These are phyloP conservation scores for Chalaropsis thielavioides DNA, from an alignment of 2,329 filamentous ascomycete genomes.

Conservation along the genomic window DNA sequence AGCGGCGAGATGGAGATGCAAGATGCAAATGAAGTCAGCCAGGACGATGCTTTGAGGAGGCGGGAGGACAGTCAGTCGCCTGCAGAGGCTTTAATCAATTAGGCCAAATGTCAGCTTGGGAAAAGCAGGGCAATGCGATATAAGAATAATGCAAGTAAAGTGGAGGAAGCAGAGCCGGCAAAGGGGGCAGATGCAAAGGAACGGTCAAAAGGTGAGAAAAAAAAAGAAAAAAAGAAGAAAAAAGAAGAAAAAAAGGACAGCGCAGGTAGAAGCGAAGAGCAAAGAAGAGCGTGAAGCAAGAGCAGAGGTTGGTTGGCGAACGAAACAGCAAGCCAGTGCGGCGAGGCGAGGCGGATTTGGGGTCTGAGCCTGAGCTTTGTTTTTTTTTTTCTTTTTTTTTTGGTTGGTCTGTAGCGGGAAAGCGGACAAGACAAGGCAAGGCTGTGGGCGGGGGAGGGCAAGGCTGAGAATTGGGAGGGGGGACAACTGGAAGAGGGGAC, in stretches of 20 bases:
- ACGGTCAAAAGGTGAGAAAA: neutral
- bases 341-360: neutral
- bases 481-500: neutral
- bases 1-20: too few relatives aligned
- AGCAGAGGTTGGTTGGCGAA: neutral
- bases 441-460: neutral
- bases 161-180: neutral
- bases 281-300: neutral
- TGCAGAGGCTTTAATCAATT: neutral
- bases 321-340: neutral
- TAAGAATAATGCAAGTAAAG: neutral
- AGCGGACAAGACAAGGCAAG: neutral
- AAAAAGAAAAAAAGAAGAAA: neutral
- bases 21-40: too few relatives aligned
- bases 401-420: neutral
- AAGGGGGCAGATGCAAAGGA: neutral
- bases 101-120: slow-evolving; percentile 1
- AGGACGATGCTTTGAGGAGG: neutral
- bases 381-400: too few relatives aligned
- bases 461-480: neutral
- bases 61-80: neutral
- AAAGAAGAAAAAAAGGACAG: neutral
- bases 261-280: neutral
- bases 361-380: neutral
- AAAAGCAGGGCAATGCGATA: neutral